Conservation (phyloP, 371 early-diverging fungal species). For the Funneliformis caledonium region DNA sequence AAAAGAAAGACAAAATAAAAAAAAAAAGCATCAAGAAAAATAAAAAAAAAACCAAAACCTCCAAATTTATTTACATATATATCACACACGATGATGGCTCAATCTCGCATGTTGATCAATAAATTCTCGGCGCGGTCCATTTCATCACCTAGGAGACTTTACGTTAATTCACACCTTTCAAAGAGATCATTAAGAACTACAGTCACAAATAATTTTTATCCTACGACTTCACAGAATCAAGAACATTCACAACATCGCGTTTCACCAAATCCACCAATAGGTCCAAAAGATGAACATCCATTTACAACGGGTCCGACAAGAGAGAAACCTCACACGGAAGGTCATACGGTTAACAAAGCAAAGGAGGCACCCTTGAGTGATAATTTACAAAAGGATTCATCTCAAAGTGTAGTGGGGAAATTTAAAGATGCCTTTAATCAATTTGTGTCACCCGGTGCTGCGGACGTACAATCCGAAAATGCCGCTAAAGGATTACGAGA, state of each 20-base stretch:
- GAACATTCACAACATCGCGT: background rate
- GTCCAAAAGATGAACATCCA: constrained; percentile 14
- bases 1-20: too few relatives aligned
- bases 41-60: too few relatives aligned
- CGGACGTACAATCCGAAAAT: background rate
- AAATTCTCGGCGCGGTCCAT: background rate
- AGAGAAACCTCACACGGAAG: constrained; percentile 24
- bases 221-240: too few relatives aligned
- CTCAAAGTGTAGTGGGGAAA: background rate
- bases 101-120: background rate
- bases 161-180: background rate
- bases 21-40: background rate
- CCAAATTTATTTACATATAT: too few relatives aligned
- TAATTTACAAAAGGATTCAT: background rate
- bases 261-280: background rate
- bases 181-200: background rate
- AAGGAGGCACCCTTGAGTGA: background rate
- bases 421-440: background rate
- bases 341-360: constrained; percentile 31
- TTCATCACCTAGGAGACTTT: background rate
- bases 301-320: background rate
- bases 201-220: background rate
- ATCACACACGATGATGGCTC: background rate
- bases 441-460: background rate
- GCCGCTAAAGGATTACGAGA: constrained; percentile 16